phyloP scores from a whole-genome alignment of 176 grass and related monocot genomes.

The Calamus simplicifolius region DNA sequence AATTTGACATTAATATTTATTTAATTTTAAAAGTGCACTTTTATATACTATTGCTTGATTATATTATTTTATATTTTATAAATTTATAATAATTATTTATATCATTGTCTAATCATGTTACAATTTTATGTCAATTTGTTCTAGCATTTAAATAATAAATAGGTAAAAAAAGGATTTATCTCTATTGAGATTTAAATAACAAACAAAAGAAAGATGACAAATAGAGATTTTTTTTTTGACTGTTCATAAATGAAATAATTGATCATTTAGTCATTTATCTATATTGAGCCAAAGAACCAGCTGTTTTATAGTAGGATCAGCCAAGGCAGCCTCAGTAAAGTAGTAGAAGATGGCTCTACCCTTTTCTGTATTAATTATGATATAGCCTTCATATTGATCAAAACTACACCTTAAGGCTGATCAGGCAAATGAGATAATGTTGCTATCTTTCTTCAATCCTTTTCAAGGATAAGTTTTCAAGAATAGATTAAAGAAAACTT shows the following conservation, averaged over 20 bases:
- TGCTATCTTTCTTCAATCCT: conserved; percentile 46
- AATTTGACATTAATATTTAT: too few relatives aligned
- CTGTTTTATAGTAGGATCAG: conserved; percentile 21
- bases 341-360: conserved; percentile 91
- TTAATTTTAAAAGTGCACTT: too few relatives aligned
- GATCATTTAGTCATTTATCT: conserved; percentile 16
- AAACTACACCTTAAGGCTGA: conserved; percentile 43
- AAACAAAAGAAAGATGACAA: neutral
- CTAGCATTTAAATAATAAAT: too few relatives aligned
- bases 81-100: too few relatives aligned
- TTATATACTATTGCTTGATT: too few relatives aligned
- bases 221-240: neutral
- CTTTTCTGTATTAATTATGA: conserved; percentile 45
- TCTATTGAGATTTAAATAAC: too few relatives aligned
- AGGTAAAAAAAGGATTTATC: too few relatives aligned
- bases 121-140: too few relatives aligned
- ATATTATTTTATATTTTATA: too few relatives aligned
- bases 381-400: conserved; percentile 73
- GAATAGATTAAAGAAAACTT: neutral
- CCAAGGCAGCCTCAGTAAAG: conserved; percentile 41
- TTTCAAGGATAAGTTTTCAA: neutral
- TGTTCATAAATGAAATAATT: neutral
- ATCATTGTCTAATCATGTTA: too few relatives aligned
- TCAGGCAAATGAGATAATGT: conserved; percentile 49
- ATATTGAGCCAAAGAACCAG: conserved; percentile 90